Evolutionary conservation across 345 rosid genomes (phyloP).

Genomic region (Hibiscus syriacus): DNA sequence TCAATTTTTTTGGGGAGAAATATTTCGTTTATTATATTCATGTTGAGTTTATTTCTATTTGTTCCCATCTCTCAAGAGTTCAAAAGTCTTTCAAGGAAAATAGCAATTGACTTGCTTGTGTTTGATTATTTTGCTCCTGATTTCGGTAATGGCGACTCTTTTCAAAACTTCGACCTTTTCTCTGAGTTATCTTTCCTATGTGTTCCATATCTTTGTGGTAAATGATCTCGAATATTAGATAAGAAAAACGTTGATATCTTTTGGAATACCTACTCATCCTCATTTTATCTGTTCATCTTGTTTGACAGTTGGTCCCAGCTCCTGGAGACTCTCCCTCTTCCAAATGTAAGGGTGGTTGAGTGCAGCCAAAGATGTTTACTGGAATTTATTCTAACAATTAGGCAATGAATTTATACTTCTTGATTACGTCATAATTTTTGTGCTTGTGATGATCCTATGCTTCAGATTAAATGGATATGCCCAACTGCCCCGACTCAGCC

Average conservation of each 20-base stretch:
- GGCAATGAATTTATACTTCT: neutral
- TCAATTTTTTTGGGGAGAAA: neutral
- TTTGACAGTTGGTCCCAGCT: slow-evolving; percentile 97
- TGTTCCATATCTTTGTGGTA: neutral
- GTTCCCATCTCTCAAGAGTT: neutral
- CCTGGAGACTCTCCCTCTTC: slow-evolving; percentile 89
- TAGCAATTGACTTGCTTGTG: neutral
- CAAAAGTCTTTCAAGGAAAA: too few species aligned
- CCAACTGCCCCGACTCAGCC: slow-evolving; percentile 98
- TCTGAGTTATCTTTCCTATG: too few species aligned
- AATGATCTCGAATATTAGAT: neutral
- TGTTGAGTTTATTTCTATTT: neutral
- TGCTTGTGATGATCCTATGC: slow-evolving; percentile 3
- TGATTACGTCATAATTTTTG: neutral
- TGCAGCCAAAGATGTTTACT: neutral
- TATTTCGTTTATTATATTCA: neutral
- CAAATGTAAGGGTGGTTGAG: slow-evolving; percentile 58
- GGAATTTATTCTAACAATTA: neutral
- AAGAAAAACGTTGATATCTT: neutral
- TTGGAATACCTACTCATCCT: neutral
- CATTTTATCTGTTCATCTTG: slow-evolving; percentile 24
- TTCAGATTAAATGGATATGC: slow-evolving; percentile 95
- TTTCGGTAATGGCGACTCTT: neutral
- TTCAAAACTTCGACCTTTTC: neutral
- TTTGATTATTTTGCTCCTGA: neutral